Evolutionary conservation across 164 flowering plant species (phyloP).

Genomic region (grape (Vitis vinifera)): ASM3070453v1 NC_081819.1:21251501-21252000

Average conservation of each 20-base stretch:
- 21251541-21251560: no score
- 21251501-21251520: neutral
- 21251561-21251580: no score
- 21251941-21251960: neutral
- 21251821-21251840: constrained; percentile 93
- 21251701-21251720: constrained; percentile 99
- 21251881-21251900: no score
- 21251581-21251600: neutral
- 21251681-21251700: constrained; percentile 48
- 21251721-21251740: constrained; percentile 99
- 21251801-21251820: constrained; percentile 81
- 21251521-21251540: no score
- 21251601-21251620: neutral
- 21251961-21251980: no score
- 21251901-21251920: neutral
- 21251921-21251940: neutral
- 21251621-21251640: neutral
- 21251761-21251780: constrained; percentile 94
- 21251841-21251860: constrained; percentile 65
- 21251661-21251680: constrained; percentile 4
- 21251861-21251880: no score
- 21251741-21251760: constrained; percentile 87
- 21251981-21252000: no score
- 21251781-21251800: constrained; percentile 82
- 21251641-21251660: neutral